Evolutionary conservation across 2,329 filamentous ascomycete species (phyloP).

Genomic region (Colletotrichum tanaceti): DNA sequence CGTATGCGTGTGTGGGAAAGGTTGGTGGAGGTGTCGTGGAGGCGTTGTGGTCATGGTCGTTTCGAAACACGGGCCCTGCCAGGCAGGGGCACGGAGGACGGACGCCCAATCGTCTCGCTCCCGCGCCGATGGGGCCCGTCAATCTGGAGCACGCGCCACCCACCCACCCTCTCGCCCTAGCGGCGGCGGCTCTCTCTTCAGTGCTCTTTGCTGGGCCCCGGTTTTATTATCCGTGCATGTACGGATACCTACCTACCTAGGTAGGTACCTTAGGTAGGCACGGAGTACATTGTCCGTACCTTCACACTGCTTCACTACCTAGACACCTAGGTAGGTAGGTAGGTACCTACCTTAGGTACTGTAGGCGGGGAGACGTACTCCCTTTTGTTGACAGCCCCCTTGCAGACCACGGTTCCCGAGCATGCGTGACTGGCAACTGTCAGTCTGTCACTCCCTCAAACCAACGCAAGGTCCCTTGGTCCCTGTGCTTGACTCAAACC

Average conservation of each 20-base stretch:
- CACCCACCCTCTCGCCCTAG: conserved; percentile 31
- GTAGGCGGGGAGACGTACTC: too few relatives aligned
- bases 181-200: conserved; percentile 26
- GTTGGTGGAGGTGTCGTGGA: conserved; percentile 12
- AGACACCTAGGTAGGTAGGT: not conserved
- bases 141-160: conserved; percentile 38
- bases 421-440: conserved; percentile 6
- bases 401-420: not conserved
- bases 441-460: conserved; percentile 31
- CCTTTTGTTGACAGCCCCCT: not conserved
- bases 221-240: too few relatives aligned
- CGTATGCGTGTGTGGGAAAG: not conserved
- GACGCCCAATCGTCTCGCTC: conserved; percentile 31
- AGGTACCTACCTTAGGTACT: too few relatives aligned
- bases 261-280: too few relatives aligned
- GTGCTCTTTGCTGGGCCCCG: not conserved
- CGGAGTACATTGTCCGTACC: too few relatives aligned
- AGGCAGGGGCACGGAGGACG: conserved; percentile 28
- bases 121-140: conserved; percentile 26
- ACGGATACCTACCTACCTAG: not conserved
- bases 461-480: conserved; percentile 16
- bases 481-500: conserved; percentile 20
- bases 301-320: too few relatives aligned
- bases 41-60: conserved; percentile 10
- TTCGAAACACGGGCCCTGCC: conserved; percentile 39